Base-by-base conservation (phyloP, 1,139 yeast species). In the Kazachstania sp. region DNA sequence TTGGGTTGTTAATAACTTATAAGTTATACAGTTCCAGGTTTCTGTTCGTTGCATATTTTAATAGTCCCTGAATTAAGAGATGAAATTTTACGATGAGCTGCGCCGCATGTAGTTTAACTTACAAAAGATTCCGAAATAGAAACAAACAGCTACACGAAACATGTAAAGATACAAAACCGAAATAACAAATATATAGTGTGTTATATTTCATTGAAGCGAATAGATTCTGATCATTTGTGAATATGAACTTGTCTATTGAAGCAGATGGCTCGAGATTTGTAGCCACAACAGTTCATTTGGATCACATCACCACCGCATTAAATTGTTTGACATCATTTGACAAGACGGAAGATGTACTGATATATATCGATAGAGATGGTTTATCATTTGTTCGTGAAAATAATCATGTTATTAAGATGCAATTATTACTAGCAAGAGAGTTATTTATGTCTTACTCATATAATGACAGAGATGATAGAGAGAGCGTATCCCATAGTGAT, bases 331-430 rank as follows among this genome's bases (percentile, higher is more conserved):
- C 55, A 11, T 64, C 67, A 9, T 62, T 62, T 46, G 66, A 65
- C 3, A 48, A 47, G 16, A 59, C 59, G 43, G 64, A 61, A 30
- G 66, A 62, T 43, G 63, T 61, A n/a, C 47, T 66, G 35, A 59
- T 69, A 11, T 58, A 56, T 18, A 64, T 68, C 39, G 69, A 68
- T 44, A 53, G 54, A 1, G 71, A 69, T 45, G 74, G 73, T 0
- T 49, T 71, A 16, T 65, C 67, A 3, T 69, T 71, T 53, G 61
- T 63, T 1, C 57, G 70, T 16, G 69, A 68, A 45, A 61, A 59
- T 44, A 62, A 66, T 7, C 70, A 65, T 52, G 59, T 67, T 6
- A 56, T 61, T 45, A 54, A 58, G 39, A 63, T 64, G n/a, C 65
- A 63, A 43, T 45, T 64, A 26, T 54, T 61, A 37, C 46, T 64